Conservation (phyloP, 1,284 basidiomycete species). For the Veloboletus limbatus region DNA sequence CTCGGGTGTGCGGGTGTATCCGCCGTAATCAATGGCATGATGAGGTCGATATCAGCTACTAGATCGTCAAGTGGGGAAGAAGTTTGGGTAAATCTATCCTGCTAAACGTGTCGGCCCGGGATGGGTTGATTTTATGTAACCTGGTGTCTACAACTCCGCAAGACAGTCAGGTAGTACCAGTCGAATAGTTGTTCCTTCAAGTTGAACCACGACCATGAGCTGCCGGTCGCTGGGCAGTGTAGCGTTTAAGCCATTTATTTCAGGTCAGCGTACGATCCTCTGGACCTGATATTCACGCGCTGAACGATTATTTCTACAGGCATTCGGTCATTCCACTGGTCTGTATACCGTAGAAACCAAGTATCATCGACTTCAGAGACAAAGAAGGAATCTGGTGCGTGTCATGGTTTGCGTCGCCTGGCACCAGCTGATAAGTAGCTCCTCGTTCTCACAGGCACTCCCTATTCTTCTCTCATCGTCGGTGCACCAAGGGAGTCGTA, state of each 20-base stretch:
- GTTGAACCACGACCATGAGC: slow-evolving; percentile 24
- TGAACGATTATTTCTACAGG: slow-evolving; percentile 14
- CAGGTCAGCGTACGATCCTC: slow-evolving; percentile 21
- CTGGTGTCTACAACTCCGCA: slow-evolving; percentile 8
- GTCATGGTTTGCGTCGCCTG: background rate
- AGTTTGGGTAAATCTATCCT: background rate
- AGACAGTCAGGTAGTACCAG: slow-evolving; percentile 6
- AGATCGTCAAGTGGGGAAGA: slow-evolving; percentile 9
- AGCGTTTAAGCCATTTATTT: slow-evolving; percentile 20
- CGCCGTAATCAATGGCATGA: too few relatives aligned
- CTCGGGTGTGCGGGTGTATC: slow-evolving; percentile 9
- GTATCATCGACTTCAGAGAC: slow-evolving; percentile 12
- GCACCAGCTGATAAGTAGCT: slow-evolving; percentile 2
- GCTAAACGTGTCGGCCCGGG: slow-evolving; percentile 3
- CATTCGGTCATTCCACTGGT: slow-evolving; percentile 34
- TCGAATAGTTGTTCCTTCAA: slow-evolving; percentile 21
- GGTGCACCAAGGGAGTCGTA: slow-evolving; percentile 76
- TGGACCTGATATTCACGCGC: slow-evolving; percentile 4
- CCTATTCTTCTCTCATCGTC: slow-evolving; percentile 72
- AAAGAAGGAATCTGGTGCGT: slow-evolving; percentile 28
- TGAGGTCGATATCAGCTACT: slow-evolving; percentile 1
- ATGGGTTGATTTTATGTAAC: slow-evolving; percentile 34
- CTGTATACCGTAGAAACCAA: slow-evolving; percentile 24
- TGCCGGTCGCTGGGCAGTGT: slow-evolving; percentile 21
- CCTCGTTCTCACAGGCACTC: slow-evolving; percentile 43